Conservation (phyloP, 1,139 yeast genomes). For the Pichia sp. region DNA sequence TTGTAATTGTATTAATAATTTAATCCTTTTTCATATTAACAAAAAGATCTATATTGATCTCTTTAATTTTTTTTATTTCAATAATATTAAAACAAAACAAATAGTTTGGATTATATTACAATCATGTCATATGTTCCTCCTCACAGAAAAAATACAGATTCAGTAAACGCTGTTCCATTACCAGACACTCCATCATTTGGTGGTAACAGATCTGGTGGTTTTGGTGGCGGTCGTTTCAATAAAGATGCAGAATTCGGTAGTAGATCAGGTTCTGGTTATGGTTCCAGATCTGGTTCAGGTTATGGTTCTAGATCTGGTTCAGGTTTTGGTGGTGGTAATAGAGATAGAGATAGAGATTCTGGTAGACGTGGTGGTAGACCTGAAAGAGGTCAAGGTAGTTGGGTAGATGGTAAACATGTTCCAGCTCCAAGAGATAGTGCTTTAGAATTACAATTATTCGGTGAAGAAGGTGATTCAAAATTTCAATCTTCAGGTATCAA, state of each 20-base stretch:
- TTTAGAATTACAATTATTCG: conserved; percentile 77
- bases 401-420: conserved; percentile 82
- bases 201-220: conserved; percentile 1
- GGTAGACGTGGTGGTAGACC: conserved; percentile 27
- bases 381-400: conserved; percentile 46
- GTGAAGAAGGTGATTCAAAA: conserved; percentile 72
- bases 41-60: too few relatives aligned
- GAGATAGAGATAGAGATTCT: conserved; percentile 20
- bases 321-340: conserved; percentile 68
- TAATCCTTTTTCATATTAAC: too few relatives aligned
- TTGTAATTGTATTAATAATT: too few relatives aligned
- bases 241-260: neutral
- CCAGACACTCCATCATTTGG: conserved; percentile 1
- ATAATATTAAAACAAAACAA: too few relatives aligned
- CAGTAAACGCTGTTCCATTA: conserved; percentile 2
- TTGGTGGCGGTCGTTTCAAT: conserved; percentile 3
- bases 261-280: conserved; percentile 21
- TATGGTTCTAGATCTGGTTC: conserved; percentile 44
- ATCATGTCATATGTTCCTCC: conserved; percentile 30
- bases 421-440: conserved; percentile 71
- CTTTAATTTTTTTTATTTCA: too few relatives aligned
- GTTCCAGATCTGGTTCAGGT: conserved; percentile 24
- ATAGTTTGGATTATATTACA: conserved; percentile 4
- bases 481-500: conserved; percentile 96
- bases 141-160: conserved; percentile 21